Base-by-base conservation (phyloP, 1,139 yeast species). In the Geotrichum siamense region DNA sequence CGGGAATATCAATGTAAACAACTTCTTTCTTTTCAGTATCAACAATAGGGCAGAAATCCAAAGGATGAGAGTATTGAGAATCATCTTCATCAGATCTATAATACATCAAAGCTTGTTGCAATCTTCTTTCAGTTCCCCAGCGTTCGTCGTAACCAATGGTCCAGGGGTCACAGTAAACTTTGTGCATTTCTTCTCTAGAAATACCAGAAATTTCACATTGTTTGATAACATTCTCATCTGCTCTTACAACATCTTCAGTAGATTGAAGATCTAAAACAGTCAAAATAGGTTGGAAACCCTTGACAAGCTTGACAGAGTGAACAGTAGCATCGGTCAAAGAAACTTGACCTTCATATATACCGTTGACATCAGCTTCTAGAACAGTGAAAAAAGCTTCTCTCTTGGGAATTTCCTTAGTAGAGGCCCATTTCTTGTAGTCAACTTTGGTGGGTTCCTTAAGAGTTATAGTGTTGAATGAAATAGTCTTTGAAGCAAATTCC, bases 121-220 rank as follows among this genome's bases (percentile, higher is more conserved):
- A 72, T 64, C 93, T 72, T 62, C 75, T 73, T 38, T 76, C 71
- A 39, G 82, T 75, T 39, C 91, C 91, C 84, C 86, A 82, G 65
- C 91, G 74, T 65, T 80, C 91, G 60, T 82, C 93, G 60, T 78
- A 81, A 48, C 91, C 91, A 59, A 82, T 80, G 40, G 91, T 80
- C 93, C 93, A 82, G 48, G 91, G 86, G 62, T 82, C 93, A 68
- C 91, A 82, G 70, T 79, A 82, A 41, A 82, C 74, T 56, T 78
- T 75, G 63, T 75, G 69, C 84, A 82, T 82, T 37, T 80, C 81
- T 41, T 63, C 64, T 33, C 71, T 73, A 45, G 85, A 80, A 53
- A 81, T 64, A 44, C 91, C 91, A 36, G 82, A 75, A 48, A 80
- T 59, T 43, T 69, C 75, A 69, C 89, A 80, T 66, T 82, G 89